Evolutionary conservation across 2,329 filamentous ascomycete genomes (phyloP), one percentile per base, ranked within the genome.

Genomic region (Penicillium polonicum): DNA sequence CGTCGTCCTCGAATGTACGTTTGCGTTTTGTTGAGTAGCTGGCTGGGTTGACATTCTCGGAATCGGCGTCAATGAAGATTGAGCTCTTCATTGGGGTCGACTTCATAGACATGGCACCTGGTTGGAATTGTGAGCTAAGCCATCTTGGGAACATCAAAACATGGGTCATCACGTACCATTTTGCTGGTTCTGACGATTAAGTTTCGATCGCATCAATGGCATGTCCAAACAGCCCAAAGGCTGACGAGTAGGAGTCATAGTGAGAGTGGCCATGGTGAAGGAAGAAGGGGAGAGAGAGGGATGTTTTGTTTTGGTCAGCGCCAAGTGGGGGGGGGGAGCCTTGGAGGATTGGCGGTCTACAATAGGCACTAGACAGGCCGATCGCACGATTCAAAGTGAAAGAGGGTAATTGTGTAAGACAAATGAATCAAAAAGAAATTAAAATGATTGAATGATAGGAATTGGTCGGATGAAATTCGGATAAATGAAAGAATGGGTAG

Each of bases 31-130:
- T 75, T 5, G 83, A 78, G 35, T 80, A 80, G 61, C 76, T 78
- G 35, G 72, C 71, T 8, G 85, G 85, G 59, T 86, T 83, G 57
- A 85, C 75, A 65, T 88, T 88, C 71, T 87, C 83, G 3, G 64
- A 61, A 52, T 52, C 27, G 46, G 33, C 9, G 42, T 71, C 67
- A n/a, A 64, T 56, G 54, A 65, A 65, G 55, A 66, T 60, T 10
- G 65, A 59, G 51, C 21, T 59, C 51, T 67, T 65, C 46, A 57
- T 51, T 35, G 64, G 59, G 10, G 59, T 51, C 21, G 53, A 48
- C 66, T 53, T 57, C 35, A 48, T 21, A n/a, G 54, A 41, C 41
- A 35, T 46, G 46, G 38, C n/a, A 43, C 41, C 36, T 44, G 42
- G 42, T 49, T 31, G 33, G 50, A 21, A 36, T 45, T 52, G 23